These are phyloP conservation scores for Pleurotus tuoliensis DNA, from an alignment of 768 basidiomycete species.

Conservation along the genomic window DNA sequence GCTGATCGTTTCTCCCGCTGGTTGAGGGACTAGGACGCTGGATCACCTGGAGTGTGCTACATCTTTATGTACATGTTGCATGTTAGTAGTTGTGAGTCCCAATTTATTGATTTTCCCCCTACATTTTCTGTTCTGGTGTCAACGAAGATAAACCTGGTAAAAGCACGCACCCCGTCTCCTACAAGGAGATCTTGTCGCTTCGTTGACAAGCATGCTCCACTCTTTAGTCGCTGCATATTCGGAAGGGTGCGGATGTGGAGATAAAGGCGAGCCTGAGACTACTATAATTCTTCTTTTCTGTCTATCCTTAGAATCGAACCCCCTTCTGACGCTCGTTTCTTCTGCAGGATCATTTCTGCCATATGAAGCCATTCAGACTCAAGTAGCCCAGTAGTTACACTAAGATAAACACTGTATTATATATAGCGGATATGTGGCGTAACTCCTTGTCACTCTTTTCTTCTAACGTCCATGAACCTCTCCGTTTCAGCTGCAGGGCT, in stretches of 20 bases:
- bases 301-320: too few species aligned
- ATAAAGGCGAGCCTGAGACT: conserved; percentile 88
- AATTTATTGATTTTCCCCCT: conserved; percentile 12
- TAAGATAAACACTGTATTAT: background rate
- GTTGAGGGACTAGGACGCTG: conserved; percentile 88
- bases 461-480: background rate
- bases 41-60: conserved; percentile 87
- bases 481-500: too few species aligned
- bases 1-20: conserved; percentile 87
- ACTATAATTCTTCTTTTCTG: background rate
- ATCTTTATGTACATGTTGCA: conserved; percentile 27
- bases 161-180: conserved; percentile 66
- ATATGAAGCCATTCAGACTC: background rate
- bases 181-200: conserved; percentile 7
- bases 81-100: conserved; percentile 9
- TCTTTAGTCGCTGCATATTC: conserved; percentile 10
- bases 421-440: background rate
- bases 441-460: background rate
- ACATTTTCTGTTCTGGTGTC: conserved; percentile 26
- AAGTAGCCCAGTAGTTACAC: background rate
- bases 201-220: conserved; percentile 15
- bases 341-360: too few species aligned
- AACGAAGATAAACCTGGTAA: conserved; percentile 88
- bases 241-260: conserved; percentile 68
- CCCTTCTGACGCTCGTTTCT: too few species aligned